Conservation (phyloP, 495 filamentous ascomycete genomes). For the Peziza echinospora region DNA sequence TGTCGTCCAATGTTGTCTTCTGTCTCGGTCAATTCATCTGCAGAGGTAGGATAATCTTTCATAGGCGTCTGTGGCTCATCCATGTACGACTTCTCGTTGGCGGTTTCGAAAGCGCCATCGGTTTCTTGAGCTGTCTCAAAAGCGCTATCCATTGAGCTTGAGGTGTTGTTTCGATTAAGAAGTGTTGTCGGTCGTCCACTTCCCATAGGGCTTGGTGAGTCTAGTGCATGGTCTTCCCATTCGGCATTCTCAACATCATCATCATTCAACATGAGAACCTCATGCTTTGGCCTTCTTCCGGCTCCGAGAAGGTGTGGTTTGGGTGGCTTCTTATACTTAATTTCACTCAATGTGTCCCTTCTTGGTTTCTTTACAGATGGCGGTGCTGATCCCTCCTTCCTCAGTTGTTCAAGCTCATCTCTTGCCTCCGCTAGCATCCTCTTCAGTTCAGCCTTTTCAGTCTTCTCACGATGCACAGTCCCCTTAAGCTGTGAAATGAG, state of each 20-base stretch:
- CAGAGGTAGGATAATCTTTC: conserved; percentile 39
- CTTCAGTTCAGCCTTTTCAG: conserved; percentile 86
- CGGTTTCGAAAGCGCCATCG: conserved; percentile 62
- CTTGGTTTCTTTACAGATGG: conserved; percentile 32
- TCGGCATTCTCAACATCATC: conserved; percentile 34
- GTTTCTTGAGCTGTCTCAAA: conserved; percentile 22
- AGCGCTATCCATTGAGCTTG: not conserved
- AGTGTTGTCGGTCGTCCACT: not conserved
- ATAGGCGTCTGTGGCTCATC: conserved; percentile 72
- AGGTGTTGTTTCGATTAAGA: not conserved
- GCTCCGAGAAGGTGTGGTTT: conserved; percentile 54
- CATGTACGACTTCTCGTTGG: conserved; percentile 68
- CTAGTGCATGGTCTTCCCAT: conserved; percentile 65
- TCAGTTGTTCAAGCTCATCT: conserved; percentile 66
- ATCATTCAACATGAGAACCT: conserved; percentile 47
- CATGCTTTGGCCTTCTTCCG: conserved; percentile 48
- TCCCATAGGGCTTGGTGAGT: not conserved
- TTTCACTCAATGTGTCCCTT: conserved; percentile 33
- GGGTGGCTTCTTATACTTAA: conserved; percentile 52
- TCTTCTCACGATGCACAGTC: conserved; percentile 91
- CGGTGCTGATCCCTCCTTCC: conserved; percentile 31
- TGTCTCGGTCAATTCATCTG: conserved; percentile 72
- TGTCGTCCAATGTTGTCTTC: conserved; percentile 33
- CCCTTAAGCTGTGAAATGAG: conserved; percentile 89
- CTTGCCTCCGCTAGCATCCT: conserved; percentile 89